A percentile compares a stretch with the other conserved stretches of the same genome.
Evolutionary conservation across 768 basidiomycete species (phyloP).

Genomic region (Dioszegia aurantiaca): DNA sequence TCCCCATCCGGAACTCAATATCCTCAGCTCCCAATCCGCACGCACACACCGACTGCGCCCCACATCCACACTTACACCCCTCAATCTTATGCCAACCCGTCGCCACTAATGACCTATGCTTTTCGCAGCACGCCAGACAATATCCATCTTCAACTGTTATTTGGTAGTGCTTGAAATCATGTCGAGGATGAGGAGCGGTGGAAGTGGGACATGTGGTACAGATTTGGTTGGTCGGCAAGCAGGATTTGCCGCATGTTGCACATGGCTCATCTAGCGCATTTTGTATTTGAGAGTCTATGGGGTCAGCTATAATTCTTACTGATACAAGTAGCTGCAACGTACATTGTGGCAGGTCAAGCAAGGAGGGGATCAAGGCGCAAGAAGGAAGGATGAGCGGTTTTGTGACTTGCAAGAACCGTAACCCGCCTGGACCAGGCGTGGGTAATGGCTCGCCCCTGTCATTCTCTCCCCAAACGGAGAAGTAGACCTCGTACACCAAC

Average conservation of each 20-base stretch:
- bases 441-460: constrained; percentile 21
- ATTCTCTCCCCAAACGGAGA: constrained; percentile 36
- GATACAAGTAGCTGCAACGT: constrained; percentile 7
- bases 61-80: no score
- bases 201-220: neutral
- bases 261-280: neutral
- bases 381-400: constrained; percentile 36
- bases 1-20: constrained; percentile 23
- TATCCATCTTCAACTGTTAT: constrained; percentile 2
- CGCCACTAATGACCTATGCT: neutral
- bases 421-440: constrained; percentile 25
- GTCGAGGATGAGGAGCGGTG: constrained; percentile 5
- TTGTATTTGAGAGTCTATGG: neutral
- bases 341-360: constrained; percentile 21
- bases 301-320: neutral
- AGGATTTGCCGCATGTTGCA: neutral
- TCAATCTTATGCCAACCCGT: constrained; percentile 12
- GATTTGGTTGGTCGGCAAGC: neutral
- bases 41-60: no score
- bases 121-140: neutral
- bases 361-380: constrained; percentile 20
- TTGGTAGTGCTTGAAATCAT: neutral
- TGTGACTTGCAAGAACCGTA: constrained; percentile 28
- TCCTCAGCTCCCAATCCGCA: constrained; percentile 21
- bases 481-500: constrained; percentile 38